Evolutionary conservation across 1,139 yeast species (phyloP).

Genomic region (Protomyces gravidus): DNA sequence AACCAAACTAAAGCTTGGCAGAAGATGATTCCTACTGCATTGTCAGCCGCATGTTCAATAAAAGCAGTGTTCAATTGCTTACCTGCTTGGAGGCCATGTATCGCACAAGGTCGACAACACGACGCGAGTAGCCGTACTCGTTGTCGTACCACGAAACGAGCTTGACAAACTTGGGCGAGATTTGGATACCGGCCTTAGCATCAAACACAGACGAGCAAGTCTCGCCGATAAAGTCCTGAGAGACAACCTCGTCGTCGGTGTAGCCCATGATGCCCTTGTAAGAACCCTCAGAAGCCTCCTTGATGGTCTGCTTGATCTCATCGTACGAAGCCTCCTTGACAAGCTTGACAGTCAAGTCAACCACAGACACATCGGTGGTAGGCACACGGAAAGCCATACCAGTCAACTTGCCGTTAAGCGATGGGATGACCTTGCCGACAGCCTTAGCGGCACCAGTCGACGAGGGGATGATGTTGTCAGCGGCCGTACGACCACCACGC

Average conservation of each 20-base stretch:
- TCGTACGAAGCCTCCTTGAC: slow-evolving; percentile 67
- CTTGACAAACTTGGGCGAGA: slow-evolving; percentile 78
- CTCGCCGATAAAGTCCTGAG: slow-evolving; percentile 77
- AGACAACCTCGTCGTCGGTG: slow-evolving; percentile 84
- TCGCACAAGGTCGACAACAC: slow-evolving; percentile 80
- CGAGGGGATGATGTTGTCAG: slow-evolving; percentile 84
- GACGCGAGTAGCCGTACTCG: slow-evolving; percentile 88
- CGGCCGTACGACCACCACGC: slow-evolving; percentile 93
- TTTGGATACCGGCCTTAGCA: slow-evolving; percentile 77
- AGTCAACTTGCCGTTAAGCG: slow-evolving; percentile 80
- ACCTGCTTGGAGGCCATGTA: slow-evolving; percentile 52
- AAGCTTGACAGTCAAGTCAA: slow-evolving; percentile 66
- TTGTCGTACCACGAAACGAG: slow-evolving; percentile 86
- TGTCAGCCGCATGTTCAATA: not conserved
- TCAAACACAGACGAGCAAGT: slow-evolving; percentile 76
- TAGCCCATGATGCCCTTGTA: slow-evolving; percentile 74
- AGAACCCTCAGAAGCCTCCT: slow-evolving; percentile 63
- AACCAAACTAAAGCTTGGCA: not conserved
- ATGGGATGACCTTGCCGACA: slow-evolving; percentile 85
- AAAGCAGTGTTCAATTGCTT: not conserved
- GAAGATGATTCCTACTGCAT: not conserved
- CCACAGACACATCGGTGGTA: slow-evolving; percentile 79
- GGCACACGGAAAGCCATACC: slow-evolving; percentile 89
- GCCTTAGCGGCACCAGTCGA: slow-evolving; percentile 94
- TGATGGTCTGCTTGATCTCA: slow-evolving; percentile 67